phyloP scores from a whole-genome alignment of 805 yeast genomes.

The Starmera pachycereana region DNA sequence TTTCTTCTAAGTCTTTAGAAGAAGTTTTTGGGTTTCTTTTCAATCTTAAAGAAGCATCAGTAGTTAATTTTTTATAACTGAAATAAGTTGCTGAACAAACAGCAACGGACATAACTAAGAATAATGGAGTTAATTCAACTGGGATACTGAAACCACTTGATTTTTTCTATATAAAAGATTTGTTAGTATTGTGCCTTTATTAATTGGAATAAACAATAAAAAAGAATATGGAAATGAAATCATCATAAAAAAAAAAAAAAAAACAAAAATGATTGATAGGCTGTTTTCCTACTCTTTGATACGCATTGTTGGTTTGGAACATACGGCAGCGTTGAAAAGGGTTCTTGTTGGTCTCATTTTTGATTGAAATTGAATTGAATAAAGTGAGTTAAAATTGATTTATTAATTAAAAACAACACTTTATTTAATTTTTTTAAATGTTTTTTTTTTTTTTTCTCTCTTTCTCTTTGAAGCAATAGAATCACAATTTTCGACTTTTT shows the following conservation, averaged over 20 bases:
- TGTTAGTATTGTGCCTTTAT: background rate
- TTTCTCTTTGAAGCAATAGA: background rate
- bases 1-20: slow-evolving; percentile 19
- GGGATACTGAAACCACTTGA: slow-evolving; percentile 31
- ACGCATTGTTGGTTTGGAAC: slow-evolving; percentile 9
- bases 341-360: slow-evolving; percentile 41
- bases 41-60: slow-evolving; percentile 39
- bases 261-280: no score
- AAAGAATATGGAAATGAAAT: background rate
- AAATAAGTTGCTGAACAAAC: slow-evolving; percentile 39
- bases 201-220: background rate
- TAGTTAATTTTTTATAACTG: slow-evolving; percentile 38
- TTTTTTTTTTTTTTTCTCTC: no score
- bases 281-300: no score
- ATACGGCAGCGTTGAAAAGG: slow-evolving; percentile 35
- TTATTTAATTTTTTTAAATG: no score
- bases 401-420: no score
- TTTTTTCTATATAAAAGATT: slow-evolving; percentile 21
- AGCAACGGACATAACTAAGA: slow-evolving; percentile 47
- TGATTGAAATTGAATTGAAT: background rate
- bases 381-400: no score
- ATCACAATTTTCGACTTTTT: background rate
- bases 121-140: slow-evolving; percentile 49
- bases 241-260: no score
- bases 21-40: slow-evolving; percentile 35